Conservation (phyloP, 306 rosid species). For the Citrullus amarus region DNA sequence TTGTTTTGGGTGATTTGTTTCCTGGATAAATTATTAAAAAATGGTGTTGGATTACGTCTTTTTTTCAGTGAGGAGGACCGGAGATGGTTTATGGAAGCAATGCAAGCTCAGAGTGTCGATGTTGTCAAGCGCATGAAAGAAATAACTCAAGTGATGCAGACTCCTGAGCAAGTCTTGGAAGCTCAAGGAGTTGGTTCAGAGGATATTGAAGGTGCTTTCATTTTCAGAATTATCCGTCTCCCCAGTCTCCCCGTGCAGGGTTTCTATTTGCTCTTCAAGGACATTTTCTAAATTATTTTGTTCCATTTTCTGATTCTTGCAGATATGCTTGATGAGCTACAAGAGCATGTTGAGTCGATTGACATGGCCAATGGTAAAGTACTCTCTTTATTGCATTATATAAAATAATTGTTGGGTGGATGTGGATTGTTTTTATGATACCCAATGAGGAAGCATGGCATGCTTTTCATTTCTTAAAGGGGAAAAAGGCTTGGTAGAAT, state of each 20-base stretch:
- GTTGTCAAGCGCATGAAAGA: conserved; percentile 88
- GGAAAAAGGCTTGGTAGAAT: background rate
- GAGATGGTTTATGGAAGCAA: conserved; percentile 84
- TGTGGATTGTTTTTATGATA: background rate
- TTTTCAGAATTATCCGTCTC: background rate
- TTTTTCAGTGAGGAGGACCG: conserved; percentile 68
- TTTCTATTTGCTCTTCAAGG: background rate
- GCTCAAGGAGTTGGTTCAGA: conserved; percentile 61
- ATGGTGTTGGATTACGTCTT: conserved; percentile 2
- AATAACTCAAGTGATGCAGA: conserved; percentile 76
- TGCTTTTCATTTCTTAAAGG: background rate
- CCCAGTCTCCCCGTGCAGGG: background rate
- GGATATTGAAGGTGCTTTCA: conserved; percentile 59
- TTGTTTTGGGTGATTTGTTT: background rate
- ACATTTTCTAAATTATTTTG: background rate
- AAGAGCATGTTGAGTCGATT: conserved; percentile 93
- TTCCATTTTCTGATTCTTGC: conserved; percentile 8
- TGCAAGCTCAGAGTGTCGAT: conserved; percentile 77
- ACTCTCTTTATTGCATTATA: background rate
- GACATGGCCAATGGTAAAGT: conserved; percentile 87
- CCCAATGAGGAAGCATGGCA: background rate
- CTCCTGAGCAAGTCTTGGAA: conserved; percentile 79
- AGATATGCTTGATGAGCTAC: conserved; percentile 85
- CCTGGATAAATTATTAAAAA: background rate
- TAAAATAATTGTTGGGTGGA: background rate